Evolutionary conservation across 164 flowering plant genomes (phyloP).

Genomic region (Annona squamosa): DNA sequence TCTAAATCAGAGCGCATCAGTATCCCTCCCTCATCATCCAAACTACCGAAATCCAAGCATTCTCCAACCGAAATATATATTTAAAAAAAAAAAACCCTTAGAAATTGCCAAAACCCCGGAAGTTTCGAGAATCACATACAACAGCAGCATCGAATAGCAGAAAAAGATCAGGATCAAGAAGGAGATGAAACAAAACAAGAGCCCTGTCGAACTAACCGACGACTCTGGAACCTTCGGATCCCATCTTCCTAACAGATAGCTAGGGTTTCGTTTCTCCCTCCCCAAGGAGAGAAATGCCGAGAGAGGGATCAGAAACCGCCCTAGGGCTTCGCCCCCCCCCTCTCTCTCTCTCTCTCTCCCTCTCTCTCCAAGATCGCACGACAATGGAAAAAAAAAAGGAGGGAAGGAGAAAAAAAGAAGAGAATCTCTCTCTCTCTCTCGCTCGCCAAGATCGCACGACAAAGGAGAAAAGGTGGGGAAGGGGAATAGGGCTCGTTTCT

Average conservation of each 20-base stretch:
- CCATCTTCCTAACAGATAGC: constrained; percentile 21
- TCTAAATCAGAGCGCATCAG: not conserved
- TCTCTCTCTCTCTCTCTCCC: not conserved
- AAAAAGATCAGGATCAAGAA: not conserved
- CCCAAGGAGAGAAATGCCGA: not conserved
- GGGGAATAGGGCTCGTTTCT: no score
- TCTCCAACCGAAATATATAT: not conserved
- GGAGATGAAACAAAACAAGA: constrained; percentile 1
- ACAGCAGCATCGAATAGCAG: not conserved
- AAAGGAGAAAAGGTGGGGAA: not conserved
- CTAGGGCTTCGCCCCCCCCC: not conserved
- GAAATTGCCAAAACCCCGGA: not conserved
- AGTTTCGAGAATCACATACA: not conserved
- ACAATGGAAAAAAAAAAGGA: not conserved
- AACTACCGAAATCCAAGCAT: not conserved
- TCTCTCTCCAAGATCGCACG: not conserved
- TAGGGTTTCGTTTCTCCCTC: constrained; percentile 10
- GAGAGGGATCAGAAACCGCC: not conserved
- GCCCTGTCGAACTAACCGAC: constrained; percentile 28
- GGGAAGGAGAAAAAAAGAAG: not conserved
- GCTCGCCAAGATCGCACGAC: not conserved
- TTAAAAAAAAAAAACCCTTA: not conserved
- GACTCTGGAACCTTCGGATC: constrained; percentile 37
- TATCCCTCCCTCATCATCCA: not conserved
- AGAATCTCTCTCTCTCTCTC: not conserved